These are phyloP conservation scores for Salix koriyanagi DNA, from an alignment of 345 rosid genomes.

Conservation along the genomic window DNA sequence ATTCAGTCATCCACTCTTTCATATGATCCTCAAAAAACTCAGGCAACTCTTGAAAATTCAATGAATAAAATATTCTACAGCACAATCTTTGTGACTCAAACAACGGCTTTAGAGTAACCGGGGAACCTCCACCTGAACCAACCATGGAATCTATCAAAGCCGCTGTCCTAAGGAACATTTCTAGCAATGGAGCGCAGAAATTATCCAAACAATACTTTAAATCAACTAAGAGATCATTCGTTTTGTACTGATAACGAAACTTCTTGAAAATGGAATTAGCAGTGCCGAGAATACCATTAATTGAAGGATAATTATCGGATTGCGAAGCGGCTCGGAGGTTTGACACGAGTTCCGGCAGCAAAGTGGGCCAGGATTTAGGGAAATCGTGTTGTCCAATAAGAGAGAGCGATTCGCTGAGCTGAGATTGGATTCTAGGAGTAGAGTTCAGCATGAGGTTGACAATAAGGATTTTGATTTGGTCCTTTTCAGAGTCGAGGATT, in stretches of 20 bases:
- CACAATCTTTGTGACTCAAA: constrained; percentile 85
- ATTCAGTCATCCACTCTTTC: constrained; percentile 90
- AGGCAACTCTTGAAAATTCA: constrained; percentile 87
- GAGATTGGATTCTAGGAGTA: constrained; percentile 79
- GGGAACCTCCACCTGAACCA: constrained; percentile 41
- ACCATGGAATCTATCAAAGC: constrained; percentile 52
- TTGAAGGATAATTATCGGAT: constrained; percentile 51
- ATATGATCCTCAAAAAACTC: constrained; percentile 97
- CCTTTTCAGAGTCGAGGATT: constrained; percentile 65
- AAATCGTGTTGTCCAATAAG: constrained; percentile 88
- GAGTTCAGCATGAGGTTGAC: constrained; percentile 82
- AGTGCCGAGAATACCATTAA: constrained; percentile 89
- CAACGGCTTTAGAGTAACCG: constrained; percentile 46
- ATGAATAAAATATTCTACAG: constrained; percentile 76
- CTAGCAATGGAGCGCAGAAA: constrained; percentile 67
- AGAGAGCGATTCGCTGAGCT: constrained; percentile 86
- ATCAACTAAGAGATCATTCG: constrained; percentile 72
- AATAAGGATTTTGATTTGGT: constrained; percentile 72
- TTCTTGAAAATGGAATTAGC: constrained; percentile 86
- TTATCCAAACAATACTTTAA: constrained; percentile 74
- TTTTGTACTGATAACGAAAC: constrained; percentile 74
- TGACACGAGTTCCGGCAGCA: constrained; percentile 78
- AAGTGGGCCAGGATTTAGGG: constrained; percentile 71
- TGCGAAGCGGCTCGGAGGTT: constrained; percentile 47
- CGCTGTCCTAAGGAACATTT: constrained; percentile 60